A percentile compares a stretch with the other conserved stretches of the same genome.
Conservation (phyloP, 305 asterid species). For the Solanum hybrid region DNA sequence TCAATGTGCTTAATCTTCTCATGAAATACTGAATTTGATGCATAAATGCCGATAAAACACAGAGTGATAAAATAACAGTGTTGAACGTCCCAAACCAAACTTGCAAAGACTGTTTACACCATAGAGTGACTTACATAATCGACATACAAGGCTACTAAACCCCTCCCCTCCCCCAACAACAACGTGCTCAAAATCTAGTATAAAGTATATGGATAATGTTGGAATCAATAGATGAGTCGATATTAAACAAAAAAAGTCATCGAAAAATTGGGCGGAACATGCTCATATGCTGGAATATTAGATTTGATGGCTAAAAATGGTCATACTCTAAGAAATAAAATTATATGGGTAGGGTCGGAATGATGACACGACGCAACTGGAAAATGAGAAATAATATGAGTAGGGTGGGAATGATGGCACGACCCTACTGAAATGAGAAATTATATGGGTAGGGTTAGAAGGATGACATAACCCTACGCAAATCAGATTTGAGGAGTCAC, state of each 20-base stretch:
- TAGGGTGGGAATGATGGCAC: neutral
- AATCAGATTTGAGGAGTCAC: neutral
- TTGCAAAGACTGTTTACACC: neutral
- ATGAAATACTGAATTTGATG: neutral
- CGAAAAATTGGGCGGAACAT: neutral
- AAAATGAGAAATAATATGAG: neutral
- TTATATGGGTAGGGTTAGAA: neutral
- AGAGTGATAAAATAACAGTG: neutral
- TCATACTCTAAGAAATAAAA: neutral
- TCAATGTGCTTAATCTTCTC: neutral
- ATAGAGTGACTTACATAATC: neutral
- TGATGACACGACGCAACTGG: neutral
- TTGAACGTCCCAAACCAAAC: neutral
- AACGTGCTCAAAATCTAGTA: neutral
- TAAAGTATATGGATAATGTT: neutral
- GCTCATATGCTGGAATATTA: neutral
- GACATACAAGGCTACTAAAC: neutral
- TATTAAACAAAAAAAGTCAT: neutral
- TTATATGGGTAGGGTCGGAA: neutral
- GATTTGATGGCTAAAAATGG: neutral
- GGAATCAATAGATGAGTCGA: neutral
- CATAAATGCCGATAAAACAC: neutral
- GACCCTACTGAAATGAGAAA: neutral
- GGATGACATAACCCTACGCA: neutral
- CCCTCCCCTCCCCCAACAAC: neutral